Conservation (phyloP, 2,329 filamentous ascomycete genomes). For the Fusarium tupiense region DNA sequence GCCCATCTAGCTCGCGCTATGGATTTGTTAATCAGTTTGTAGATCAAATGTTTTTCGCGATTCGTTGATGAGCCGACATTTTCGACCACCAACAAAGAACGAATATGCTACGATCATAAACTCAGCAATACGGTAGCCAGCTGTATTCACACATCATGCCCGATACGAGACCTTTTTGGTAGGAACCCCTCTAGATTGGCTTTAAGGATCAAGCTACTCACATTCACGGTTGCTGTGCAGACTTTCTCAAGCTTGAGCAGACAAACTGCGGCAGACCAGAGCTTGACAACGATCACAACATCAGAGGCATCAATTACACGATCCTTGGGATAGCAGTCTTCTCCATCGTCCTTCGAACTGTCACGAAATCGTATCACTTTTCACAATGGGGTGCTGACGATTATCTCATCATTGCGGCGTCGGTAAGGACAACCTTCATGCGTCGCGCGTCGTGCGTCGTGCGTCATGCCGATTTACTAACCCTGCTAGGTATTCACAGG, state of each 20-base stretch:
- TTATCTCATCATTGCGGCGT: neutral
- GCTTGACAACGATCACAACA: neutral
- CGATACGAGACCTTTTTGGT: neutral
- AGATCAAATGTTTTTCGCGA: neutral
- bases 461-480: fast-evolving
- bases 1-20: fast-evolving
- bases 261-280: neutral
- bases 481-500: neutral
- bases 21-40: neutral
- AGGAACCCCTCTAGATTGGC: fast-evolving
- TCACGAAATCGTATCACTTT: neutral
- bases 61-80: neutral
- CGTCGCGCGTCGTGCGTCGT: fast-evolving
- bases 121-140: neutral
- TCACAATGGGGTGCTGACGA: conserved; percentile 5
- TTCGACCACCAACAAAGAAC: neutral
- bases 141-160: neutral
- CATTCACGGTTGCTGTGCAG: neutral
- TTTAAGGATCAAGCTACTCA: neutral
- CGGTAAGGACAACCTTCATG: neutral
- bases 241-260: neutral
- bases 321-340: neutral
- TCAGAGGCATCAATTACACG: neutral
- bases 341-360: neutral
- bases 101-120: neutral